Percentiles rank a stretch among this genome's conserved stretches.
phyloP scores from a whole-genome alignment of 2,329 filamentous ascomycete species.

The Cladosporium cucumerinum region DNA sequence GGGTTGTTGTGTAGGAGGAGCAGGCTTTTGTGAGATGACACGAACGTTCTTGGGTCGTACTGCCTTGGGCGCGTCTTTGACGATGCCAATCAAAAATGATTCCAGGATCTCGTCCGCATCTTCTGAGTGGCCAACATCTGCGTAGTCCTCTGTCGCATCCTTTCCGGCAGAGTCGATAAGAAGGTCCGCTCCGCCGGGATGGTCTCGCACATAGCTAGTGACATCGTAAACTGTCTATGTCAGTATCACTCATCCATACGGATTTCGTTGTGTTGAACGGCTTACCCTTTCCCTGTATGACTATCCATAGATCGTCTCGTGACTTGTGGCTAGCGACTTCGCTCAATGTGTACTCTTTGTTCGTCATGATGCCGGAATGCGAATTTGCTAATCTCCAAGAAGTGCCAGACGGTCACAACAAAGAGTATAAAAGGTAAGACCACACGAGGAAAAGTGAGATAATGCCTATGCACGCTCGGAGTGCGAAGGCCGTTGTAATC shows the following conservation, averaged over 20 bases:
- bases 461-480: background rate
- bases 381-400: background rate
- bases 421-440: background rate
- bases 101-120: constrained; percentile 44
- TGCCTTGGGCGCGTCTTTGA: constrained; percentile 25
- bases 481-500: background rate
- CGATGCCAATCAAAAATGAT: constrained; percentile 36
- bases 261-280: background rate
- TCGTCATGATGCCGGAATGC: background rate
- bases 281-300: constrained; percentile 71
- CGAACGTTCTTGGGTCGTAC: constrained; percentile 5
- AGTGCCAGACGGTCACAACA: background rate
- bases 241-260: background rate
- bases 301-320: constrained; percentile 93
- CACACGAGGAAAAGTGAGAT: background rate
- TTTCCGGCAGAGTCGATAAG: constrained; percentile 95
- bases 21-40: constrained; percentile 6
- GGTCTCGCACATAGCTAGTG: constrained; percentile 90
- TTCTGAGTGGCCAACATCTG: constrained; percentile 65
- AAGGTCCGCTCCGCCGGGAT: constrained; percentile 89
- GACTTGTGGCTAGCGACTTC: constrained; percentile 96
- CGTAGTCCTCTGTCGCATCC: constrained; percentile 88
- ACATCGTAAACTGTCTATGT: constrained; percentile 69
- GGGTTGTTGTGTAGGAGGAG: constrained; percentile 35
- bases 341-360: constrained; percentile 46